Evolutionary conservation across 345 rosid species (phyloP).

Genomic region (Arabidopsis arenosa): DNA sequence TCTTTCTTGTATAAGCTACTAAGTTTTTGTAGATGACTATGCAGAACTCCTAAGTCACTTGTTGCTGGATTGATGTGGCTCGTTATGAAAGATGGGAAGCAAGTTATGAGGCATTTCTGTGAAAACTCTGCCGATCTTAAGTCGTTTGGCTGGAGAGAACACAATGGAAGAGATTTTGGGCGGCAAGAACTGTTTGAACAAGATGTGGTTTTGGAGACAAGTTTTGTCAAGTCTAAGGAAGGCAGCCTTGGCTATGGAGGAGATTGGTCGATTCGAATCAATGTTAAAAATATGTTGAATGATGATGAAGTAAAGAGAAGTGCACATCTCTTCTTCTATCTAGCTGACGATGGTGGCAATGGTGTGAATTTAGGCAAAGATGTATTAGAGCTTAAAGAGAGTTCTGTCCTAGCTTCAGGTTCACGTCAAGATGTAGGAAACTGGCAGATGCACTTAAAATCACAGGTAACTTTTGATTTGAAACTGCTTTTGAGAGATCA

Average conservation of each 20-base stretch:
- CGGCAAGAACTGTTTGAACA: conserved; percentile 75
- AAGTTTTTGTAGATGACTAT: conserved; percentile 28
- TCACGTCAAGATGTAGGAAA: conserved; percentile 64
- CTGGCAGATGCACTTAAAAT: conserved; percentile 86
- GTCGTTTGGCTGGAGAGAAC: conserved; percentile 83
- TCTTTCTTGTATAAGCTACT: conserved; percentile 8
- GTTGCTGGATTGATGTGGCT: conserved; percentile 96
- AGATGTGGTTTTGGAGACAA: conserved; percentile 65
- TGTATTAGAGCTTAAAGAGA: conserved; percentile 41
- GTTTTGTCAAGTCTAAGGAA: conserved; percentile 78
- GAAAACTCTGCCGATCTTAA: conserved; percentile 70
- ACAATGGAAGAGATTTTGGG: conserved; percentile 91
- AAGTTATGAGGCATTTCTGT: conserved; percentile 76
- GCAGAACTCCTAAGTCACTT: conserved; percentile 78
- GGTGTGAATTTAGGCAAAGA: conserved; percentile 55
- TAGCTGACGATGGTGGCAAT: conserved; percentile 83
- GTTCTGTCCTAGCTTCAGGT: conserved; percentile 73
- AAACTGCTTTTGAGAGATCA: neutral
- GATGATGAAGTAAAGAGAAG: conserved; percentile 59
- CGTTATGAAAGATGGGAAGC: conserved; percentile 72
- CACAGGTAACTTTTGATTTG: conserved; percentile 55
- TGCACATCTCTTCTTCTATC: conserved; percentile 77
- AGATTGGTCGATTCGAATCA: conserved; percentile 85
- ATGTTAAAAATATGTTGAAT: conserved; percentile 50
- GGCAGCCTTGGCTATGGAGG: conserved; percentile 91